Evolutionary conservation across 2,329 filamentous ascomycete species (phyloP), one percentile per base, ranked within the genome.

Genomic region (Bipolaris cookei): DNA sequence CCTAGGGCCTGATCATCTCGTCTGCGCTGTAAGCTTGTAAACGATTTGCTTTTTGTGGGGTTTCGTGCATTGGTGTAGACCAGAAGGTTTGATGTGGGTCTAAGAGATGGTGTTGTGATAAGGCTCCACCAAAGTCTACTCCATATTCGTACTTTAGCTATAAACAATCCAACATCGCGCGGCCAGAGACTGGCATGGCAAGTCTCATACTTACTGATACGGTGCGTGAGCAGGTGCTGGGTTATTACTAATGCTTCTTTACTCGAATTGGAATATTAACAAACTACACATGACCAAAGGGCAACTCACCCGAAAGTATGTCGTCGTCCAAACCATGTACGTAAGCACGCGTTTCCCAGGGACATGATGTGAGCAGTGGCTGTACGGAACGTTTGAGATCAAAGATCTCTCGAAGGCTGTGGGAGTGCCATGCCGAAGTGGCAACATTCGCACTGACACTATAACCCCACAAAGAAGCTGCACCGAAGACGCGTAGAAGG

Each of bases 401-500:
- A 28, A 28, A 21, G 21, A 21, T 23, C 21, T 3, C 25, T 30
- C 8, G 18, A 39, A 42, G 23, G 42, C 34, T 38, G 34, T 54
- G 51, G 25, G 43, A 39, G 47, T 34, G 46, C 46, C 25, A 8
- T 55, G 34, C 18, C 28, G 34, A 21, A 25, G 52, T 34, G 47
- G 42, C 42, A 45, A 34, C 18, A 45, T 32, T 45, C 13, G 28
- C 42, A 52, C 46, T 28, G 30, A 16, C 42, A 52, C 41, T 20
- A 38, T 18, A 42, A 52, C 48, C 54, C 39, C 50, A 53, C 44
- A 53, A 39, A 45, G 34, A 41, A 30, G 18, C 34, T 51, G 47
- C 41, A 56, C 42, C 53, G 53, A 56, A 56, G 39, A 30, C 32
- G 25, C 47, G 34, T 56, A 46, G 53, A 56, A 51, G 43, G 10